phyloP scores from a whole-genome alignment of 2,329 filamentous ascomycete species.

The Pseudogymnoascus sp. region DNA sequence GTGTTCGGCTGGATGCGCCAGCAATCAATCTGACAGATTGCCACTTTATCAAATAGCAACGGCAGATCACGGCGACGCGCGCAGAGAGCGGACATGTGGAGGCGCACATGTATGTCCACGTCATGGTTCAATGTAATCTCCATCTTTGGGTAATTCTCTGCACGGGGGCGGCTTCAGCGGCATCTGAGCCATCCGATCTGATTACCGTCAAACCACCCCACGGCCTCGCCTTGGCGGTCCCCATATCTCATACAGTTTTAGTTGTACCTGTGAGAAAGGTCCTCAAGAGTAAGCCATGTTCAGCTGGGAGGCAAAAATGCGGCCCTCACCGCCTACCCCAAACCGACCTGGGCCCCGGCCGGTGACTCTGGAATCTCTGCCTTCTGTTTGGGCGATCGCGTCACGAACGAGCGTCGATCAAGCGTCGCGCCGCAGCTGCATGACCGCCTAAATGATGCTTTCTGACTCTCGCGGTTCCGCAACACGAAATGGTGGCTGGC shows the following conservation, averaged over 20 bases:
- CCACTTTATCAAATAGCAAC: background rate
- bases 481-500: background rate
- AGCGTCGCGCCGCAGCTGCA: background rate
- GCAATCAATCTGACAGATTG: background rate
- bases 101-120: background rate
- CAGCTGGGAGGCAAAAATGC: background rate
- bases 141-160: background rate
- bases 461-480: conserved; percentile 3
- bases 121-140: background rate
- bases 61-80: background rate
- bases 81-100: background rate
- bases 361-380: background rate
- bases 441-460: background rate
- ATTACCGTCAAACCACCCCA: background rate
- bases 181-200: conserved; percentile 1
- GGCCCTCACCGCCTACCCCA: conserved; percentile 1
- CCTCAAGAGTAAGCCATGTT: background rate
- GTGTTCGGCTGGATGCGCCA: conserved; percentile 3
- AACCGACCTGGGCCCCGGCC: background rate
- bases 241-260: background rate
- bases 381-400: conserved; percentile 1
- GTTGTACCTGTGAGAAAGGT: background rate
- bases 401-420: background rate
- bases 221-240: background rate
- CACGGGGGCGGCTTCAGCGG: background rate